phyloP scores from a whole-genome alignment of 31 red algal species.

The Endocladia muricata region DNA sequence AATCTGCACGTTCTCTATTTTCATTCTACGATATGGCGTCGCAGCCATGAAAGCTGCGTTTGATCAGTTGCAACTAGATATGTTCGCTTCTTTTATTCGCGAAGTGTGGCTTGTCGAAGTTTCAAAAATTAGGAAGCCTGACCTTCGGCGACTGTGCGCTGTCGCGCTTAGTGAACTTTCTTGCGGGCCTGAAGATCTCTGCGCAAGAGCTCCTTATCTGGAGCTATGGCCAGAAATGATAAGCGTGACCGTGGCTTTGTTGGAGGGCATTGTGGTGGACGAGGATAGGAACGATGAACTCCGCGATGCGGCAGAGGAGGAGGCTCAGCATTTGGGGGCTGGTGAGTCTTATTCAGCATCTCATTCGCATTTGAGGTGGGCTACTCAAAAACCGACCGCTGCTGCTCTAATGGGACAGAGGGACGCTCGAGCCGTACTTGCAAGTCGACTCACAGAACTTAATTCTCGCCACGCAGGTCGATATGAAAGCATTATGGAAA shows the following conservation, averaged over 20 bases:
- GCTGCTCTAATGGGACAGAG: slow-evolving; percentile 17
- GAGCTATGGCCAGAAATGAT: slow-evolving; percentile 65
- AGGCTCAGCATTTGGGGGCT: slow-evolving; percentile 28
- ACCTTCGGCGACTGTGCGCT: slow-evolving; percentile 51
- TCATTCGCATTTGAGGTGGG: slow-evolving; percentile 60
- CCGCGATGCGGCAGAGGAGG: slow-evolving; percentile 13
- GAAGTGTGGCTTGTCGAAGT: slow-evolving; percentile 84
- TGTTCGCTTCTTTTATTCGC: slow-evolving; percentile 63
- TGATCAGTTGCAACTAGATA: slow-evolving; percentile 62
- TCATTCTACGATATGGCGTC: slow-evolving; percentile 77
- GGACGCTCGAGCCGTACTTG: slow-evolving; percentile 27
- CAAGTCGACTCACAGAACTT: slow-evolving; percentile 24
- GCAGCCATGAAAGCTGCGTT: slow-evolving; percentile 42
- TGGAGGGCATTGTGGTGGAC: slow-evolving; percentile 47
- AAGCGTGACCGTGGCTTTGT: slow-evolving; percentile 48
- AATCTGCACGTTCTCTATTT: slow-evolving; percentile 57
- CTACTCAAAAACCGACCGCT: not conserved
- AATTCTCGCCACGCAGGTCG: slow-evolving; percentile 12
- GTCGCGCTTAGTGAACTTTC: slow-evolving; percentile 56
- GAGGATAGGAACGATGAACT: slow-evolving; percentile 17
- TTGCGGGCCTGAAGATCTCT: slow-evolving; percentile 61
- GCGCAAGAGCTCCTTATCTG: slow-evolving; percentile 29
- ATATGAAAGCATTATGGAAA: slow-evolving; percentile 37
- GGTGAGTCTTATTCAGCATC: slow-evolving; percentile 56
- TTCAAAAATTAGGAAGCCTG: slow-evolving; percentile 26